Evolutionary conservation across 306 rosid species (phyloP), one percentile per base, ranked within the genome.

Genomic region (Psophocarpus tetragonolobus): DNA sequence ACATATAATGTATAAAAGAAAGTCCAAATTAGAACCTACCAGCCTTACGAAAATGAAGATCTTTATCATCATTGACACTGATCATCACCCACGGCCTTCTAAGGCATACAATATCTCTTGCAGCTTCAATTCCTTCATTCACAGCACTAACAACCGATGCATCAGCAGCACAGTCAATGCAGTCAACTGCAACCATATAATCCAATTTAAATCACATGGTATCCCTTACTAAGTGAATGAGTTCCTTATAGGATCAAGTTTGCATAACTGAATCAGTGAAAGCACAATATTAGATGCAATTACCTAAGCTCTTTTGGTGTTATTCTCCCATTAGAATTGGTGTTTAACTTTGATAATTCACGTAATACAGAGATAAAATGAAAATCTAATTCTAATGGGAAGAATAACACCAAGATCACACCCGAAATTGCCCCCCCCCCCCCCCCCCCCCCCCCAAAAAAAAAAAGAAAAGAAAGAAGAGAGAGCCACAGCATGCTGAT

Each of bases 161-260:
- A 81, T 94, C 98, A 71, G 98, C 98, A 15, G 98, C 97, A 71
- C 97, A 94, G 83, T 94, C 98, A 88, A 90, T 94, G 88, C 98
- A 92, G 80, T 94, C 97, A 83, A 94, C 98, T 94, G 91, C 91
- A 89, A 75, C 77, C 65, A 64, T 14, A 58, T 13, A 82, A 68
- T 54, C 78, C 75, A 78, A 51, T 74, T 68, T 17, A 21, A 68
- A 23, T 23, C 4, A 12, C 29, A 35, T 6, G 14, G 57, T 67
- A 23, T 32, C 32, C 75, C 63, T 74, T n/a, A 41, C 20, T 12
- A 1, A 67, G 8, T 35, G 1, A 20, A 32, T n/a, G 0, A 69
- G 14, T 64, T 47, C 72, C 63, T 13, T n/a, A 36, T 5, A 42
- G 68, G 47, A 39, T 53, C 30, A 71, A 71, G 64, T 71, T 61